Percentiles rank a stretch among this genome's conserved stretches.
Evolutionary conservation across 139 green algal genomes (phyloP).

Genomic region (Trebouxia sp.): DNA sequence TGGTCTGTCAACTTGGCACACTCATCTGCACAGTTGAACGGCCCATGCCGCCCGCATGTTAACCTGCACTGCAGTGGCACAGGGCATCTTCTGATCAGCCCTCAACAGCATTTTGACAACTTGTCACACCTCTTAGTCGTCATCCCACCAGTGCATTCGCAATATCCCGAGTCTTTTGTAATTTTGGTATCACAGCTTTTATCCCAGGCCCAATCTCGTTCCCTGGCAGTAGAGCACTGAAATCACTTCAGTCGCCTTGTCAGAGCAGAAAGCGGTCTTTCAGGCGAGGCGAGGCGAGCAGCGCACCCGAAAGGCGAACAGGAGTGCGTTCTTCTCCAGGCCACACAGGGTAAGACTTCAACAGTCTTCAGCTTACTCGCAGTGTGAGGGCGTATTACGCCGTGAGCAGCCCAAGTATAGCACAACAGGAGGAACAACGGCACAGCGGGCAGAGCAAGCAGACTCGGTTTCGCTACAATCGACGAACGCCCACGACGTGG

Average conservation of each 20-base stretch:
- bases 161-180: slow-evolving; percentile 29
- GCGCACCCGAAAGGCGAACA: slow-evolving; percentile 28
- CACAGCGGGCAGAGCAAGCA: not conserved
- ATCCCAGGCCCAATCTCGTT: slow-evolving; percentile 12
- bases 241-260: no score
- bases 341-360: not conserved
- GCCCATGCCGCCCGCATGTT: not conserved
- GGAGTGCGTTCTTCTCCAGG: slow-evolving; percentile 22
- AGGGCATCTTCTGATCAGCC: not conserved
- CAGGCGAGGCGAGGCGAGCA: not conserved
- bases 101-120: no score
- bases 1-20: not conserved
- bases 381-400: not conserved
- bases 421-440: not conserved
- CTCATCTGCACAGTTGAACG: not conserved
- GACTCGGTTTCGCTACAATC: not conserved
- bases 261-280: not conserved
- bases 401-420: not conserved
- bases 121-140: slow-evolving; percentile 24
- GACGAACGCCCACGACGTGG: not conserved
- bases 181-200: slow-evolving; percentile 21
- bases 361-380: not conserved
- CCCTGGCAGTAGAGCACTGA: not conserved
- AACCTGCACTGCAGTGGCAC: not conserved
- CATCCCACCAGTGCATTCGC: slow-evolving; percentile 11